A percentile compares a stretch with the other conserved stretches of the same genome.
These are phyloP conservation scores for Thielaviopsis ethacetica DNA, from an alignment of 2,329 filamentous ascomycete species.

Conservation along the genomic window DNA sequence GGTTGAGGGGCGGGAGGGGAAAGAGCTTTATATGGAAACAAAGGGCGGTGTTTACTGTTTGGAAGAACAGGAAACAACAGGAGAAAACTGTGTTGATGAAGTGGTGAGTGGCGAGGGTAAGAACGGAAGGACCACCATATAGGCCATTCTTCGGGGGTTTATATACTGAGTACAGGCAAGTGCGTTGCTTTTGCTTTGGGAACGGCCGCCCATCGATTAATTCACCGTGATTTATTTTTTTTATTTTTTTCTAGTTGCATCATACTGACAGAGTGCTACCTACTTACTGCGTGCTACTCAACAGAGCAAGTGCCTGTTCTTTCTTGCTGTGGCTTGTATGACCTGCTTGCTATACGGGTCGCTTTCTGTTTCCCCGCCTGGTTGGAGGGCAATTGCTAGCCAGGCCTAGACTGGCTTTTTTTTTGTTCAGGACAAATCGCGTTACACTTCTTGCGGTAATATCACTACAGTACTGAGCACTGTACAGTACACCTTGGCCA, in stretches of 20 bases:
- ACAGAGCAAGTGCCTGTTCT: neutral
- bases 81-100: neutral
- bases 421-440: neutral
- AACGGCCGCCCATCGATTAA: neutral
- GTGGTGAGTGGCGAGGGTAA: conserved; percentile 1
- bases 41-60: neutral
- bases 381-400: neutral
- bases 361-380: neutral
- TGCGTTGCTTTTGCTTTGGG: neutral
- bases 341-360: neutral
- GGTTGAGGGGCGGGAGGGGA: neutral
- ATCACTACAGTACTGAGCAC: too few relatives aligned
- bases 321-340: neutral
- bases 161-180: neutral
- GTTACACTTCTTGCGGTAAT: too few relatives aligned
- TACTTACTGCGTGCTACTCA: too few relatives aligned
- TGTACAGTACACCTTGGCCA: too few relatives aligned
- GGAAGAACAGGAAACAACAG: neutral
- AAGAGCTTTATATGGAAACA: conserved; percentile 3
- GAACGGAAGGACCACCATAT: neutral
- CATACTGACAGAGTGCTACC: too few relatives aligned
- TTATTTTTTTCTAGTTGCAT: neutral
- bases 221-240: too few relatives aligned
- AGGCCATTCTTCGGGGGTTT: neutral
- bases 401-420: neutral